Evolutionary conservation across 306 rosid species (phyloP).

Genomic region (Lagenaria siceraria): DNA sequence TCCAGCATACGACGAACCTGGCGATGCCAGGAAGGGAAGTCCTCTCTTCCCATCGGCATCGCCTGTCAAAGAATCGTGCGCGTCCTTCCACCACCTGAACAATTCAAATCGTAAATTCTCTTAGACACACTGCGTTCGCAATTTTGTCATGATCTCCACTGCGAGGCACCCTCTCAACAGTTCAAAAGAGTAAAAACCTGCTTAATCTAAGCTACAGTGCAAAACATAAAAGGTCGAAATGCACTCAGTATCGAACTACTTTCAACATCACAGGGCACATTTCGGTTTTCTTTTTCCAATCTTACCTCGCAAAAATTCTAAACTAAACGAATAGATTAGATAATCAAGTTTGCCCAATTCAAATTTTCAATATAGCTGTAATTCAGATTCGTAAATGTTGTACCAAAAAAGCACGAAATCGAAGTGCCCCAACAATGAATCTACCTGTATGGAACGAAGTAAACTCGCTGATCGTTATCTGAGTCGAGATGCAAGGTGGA

Average conservation of each 20-base stretch:
- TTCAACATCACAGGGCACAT: conserved; percentile 8
- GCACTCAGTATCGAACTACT: conserved; percentile 1
- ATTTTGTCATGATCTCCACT: not conserved
- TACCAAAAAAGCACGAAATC: conserved; percentile 1
- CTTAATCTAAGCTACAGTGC: not conserved
- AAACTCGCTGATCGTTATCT: conserved; percentile 57
- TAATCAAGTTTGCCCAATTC: not conserved
- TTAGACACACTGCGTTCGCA: not conserved
- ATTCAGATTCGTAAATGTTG: conserved; percentile 19
- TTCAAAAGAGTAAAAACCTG: not conserved
- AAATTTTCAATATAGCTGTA: not conserved
- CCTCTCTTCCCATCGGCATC: conserved; percentile 50
- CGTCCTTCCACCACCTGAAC: conserved; percentile 98
- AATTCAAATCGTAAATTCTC: conserved; percentile 15
- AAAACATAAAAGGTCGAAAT: not conserved
- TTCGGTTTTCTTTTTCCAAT: not conserved
- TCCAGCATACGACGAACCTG: conserved; percentile 55
- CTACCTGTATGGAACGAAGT: conserved; percentile 91
- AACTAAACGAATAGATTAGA: not conserved
- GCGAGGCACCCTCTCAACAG: not conserved
- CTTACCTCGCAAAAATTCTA: not conserved
- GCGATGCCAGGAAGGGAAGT: conserved; percentile 41
- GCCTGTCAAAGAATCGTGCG: conserved; percentile 52
- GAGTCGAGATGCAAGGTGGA: conserved; percentile 35
- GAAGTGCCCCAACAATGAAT: conserved; percentile 15